Conservation (phyloP, 805 yeast genomes). For the Candida pini region DNA sequence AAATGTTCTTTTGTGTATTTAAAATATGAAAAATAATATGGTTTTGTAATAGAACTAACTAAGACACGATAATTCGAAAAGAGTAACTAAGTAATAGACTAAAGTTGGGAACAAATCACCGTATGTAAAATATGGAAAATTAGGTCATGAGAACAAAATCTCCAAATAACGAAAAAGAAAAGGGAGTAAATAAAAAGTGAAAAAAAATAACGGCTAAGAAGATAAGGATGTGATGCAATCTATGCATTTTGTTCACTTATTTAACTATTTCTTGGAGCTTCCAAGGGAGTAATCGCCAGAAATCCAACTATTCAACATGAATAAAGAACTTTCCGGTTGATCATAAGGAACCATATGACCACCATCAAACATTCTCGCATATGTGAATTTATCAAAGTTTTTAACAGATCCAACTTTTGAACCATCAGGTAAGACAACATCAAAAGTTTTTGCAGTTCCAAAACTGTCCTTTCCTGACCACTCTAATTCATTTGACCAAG, state of each 20-base stretch:
- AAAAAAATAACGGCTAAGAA: background rate
- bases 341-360: slow-evolving; percentile 94
- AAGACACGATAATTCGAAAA: no score
- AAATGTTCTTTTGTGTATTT: no score
- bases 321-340: slow-evolving; percentile 68
- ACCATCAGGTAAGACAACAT: slow-evolving; percentile 27
- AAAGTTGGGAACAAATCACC: no score
- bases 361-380: slow-evolving; percentile 71
- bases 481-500: slow-evolving; percentile 66
- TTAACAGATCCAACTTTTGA: slow-evolving; percentile 67
- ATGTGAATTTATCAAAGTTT: slow-evolving; percentile 64
- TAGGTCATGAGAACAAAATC: no score
- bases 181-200: background rate
- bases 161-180: no score
- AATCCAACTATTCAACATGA: slow-evolving; percentile 74
- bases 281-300: slow-evolving; percentile 43
- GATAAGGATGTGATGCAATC: background rate
- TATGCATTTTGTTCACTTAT: no score
- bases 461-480: slow-evolving; percentile 47
- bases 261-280: slow-evolving; percentile 15
- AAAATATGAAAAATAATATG: no score
- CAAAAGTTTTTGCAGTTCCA: slow-evolving; percentile 19
- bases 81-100: no score
- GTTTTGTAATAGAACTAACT: no score
- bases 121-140: no score